Evolutionary conservation across 768 basidiomycete genomes (phyloP).

Genomic region (Hydnum rufescens): DNA sequence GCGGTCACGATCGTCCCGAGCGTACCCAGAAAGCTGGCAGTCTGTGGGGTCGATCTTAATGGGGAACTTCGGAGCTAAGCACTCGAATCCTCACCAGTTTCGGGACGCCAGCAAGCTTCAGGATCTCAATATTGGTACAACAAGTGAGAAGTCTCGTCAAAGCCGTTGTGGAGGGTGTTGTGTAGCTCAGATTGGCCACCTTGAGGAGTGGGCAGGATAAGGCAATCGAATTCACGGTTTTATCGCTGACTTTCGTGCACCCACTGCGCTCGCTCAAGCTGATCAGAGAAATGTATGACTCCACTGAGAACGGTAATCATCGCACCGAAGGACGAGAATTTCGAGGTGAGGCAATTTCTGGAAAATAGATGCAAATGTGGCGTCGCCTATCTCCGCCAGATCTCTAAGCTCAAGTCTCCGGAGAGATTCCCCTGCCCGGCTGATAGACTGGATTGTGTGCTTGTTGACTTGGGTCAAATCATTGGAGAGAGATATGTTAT

Average conservation of each 20-base stretch:
- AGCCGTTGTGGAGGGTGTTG: conserved; percentile 30
- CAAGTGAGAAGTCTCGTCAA: conserved; percentile 26
- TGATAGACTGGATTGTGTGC: conserved; percentile 29
- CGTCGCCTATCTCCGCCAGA: conserved; percentile 34
- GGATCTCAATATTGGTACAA: conserved; percentile 27
- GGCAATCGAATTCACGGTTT: conserved; percentile 27
- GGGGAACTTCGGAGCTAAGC: neutral
- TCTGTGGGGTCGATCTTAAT: neutral
- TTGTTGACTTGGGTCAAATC: conserved; percentile 33
- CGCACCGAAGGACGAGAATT: conserved; percentile 36
- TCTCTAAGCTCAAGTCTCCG: conserved; percentile 31
- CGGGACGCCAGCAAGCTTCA: conserved; percentile 42
- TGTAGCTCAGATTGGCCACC: conserved; percentile 40
- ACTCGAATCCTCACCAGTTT: conserved; percentile 30
- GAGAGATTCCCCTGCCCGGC: conserved; percentile 21
- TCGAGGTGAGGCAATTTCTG: conserved; percentile 25
- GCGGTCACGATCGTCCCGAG: neutral
- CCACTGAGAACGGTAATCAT: neutral
- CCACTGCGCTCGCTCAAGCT: conserved; percentile 23
- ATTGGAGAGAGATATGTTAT: conserved; percentile 26
- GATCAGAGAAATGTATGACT: neutral
- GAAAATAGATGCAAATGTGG: conserved; percentile 31
- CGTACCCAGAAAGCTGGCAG: neutral
- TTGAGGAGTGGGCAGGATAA: conserved; percentile 24
- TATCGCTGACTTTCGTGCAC: conserved; percentile 34